Evolutionary conservation across 768 basidiomycete genomes (phyloP).

Genomic region (Macrolepiota albuminosa): DNA sequence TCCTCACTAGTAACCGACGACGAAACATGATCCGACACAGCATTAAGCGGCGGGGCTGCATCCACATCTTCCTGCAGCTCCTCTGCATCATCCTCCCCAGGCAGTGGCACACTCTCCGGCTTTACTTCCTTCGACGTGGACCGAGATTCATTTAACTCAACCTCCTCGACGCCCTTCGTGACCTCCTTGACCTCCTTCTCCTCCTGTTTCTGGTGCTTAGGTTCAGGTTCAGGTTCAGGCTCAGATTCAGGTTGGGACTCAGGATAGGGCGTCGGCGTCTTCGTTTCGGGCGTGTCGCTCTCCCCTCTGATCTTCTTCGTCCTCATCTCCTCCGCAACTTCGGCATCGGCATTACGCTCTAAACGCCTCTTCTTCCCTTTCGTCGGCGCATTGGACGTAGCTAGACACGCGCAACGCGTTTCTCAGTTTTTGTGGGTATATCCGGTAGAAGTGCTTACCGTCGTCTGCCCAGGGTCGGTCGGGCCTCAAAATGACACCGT

Average conservation of each 20-base stretch:
- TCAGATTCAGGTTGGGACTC: neutral
- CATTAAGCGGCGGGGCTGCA: constrained; percentile 18
- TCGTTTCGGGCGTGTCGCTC: constrained; percentile 27
- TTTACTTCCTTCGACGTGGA: constrained; percentile 8
- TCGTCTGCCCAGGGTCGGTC: constrained; percentile 79
- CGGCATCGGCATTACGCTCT: constrained; percentile 36
- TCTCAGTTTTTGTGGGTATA: constrained; percentile 8
- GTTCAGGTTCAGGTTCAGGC: constrained; percentile 11
- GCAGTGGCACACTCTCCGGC: constrained; percentile 35
- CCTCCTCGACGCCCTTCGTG: constrained; percentile 64
- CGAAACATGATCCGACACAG: constrained; percentile 9
- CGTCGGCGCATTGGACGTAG: constrained; percentile 71
- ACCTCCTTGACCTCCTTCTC: constrained; percentile 65
- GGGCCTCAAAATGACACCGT: constrained; percentile 62
- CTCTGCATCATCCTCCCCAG: constrained; percentile 30
- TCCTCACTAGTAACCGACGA: constrained; percentile 8
- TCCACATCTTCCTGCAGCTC: constrained; percentile 32
- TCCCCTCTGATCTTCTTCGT: constrained; percentile 45
- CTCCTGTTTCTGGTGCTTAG: constrained; percentile 30
- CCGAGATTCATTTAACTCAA: constrained; percentile 51
- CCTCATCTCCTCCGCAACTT: constrained; percentile 29
- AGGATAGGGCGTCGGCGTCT: neutral
- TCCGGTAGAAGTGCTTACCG: constrained; percentile 40
- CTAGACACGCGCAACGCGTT: constrained; percentile 33
- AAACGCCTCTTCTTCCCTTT: constrained; percentile 63